These are phyloP conservation scores for Coniochaeta sp. DNA, from an alignment of 2,329 filamentous ascomycete species.

Conservation along the genomic window DNA sequence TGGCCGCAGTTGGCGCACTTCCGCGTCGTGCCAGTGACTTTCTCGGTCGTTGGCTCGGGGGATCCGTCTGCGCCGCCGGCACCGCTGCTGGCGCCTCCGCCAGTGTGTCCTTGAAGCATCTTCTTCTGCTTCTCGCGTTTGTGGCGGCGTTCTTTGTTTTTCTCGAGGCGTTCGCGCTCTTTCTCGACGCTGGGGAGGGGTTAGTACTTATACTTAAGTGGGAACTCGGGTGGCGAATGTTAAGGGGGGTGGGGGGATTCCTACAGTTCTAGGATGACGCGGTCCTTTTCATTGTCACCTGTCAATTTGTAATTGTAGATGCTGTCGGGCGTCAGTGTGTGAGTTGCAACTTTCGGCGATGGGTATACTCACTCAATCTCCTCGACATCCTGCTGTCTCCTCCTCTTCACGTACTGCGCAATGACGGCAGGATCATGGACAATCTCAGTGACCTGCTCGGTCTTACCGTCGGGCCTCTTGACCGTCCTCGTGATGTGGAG, in stretches of 20 bases:
- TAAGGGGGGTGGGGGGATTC: constrained; percentile 7
- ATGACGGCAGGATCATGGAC: constrained; percentile 82
- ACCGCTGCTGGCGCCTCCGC: constrained; percentile 16
- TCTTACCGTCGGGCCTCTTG: constrained; percentile 52
- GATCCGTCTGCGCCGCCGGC: constrained; percentile 39
- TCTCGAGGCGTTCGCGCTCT: constrained; percentile 77
- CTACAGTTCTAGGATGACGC: constrained; percentile 51
- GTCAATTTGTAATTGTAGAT: constrained; percentile 56
- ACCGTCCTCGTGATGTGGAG: constrained; percentile 65
- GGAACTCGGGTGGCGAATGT: neutral
- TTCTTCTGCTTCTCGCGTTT: constrained; percentile 87
- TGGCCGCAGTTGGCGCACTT: constrained; percentile 98
- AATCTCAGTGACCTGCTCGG: constrained; percentile 53
- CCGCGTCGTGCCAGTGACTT: constrained; percentile 63
- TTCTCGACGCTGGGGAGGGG: constrained; percentile 48
- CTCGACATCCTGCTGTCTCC: constrained; percentile 58
- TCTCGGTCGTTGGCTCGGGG: constrained; percentile 41
- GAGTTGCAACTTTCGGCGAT: constrained; percentile 54
- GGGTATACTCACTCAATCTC: constrained; percentile 62
- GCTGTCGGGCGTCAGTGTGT: constrained; percentile 48
- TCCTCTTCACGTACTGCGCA: constrained; percentile 76
- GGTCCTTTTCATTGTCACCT: constrained; percentile 59
- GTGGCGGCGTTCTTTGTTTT: constrained; percentile 85
- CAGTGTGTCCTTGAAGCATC: constrained; percentile 34
- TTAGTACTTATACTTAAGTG: neutral